Conservation (phyloP, 2,329 filamentous ascomycete genomes). For the Parastagonospora avenae region DNA sequence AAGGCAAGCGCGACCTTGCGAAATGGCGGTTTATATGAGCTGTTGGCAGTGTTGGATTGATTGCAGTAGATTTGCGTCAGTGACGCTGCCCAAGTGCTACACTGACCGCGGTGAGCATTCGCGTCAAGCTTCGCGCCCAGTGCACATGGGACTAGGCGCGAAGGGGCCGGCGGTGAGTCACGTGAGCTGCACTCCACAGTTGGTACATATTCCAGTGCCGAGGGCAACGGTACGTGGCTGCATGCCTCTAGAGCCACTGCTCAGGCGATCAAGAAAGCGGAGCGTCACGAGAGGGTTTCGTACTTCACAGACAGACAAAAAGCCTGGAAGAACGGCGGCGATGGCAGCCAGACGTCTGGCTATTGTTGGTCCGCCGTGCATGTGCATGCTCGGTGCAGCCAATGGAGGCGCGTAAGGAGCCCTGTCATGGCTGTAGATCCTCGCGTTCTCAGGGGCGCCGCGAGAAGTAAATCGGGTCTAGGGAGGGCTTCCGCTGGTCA, state of each 20-base stretch:
- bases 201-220: no score
- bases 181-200: background rate
- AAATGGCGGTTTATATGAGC: background rate
- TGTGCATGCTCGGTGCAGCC: constrained; percentile 14
- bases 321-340: background rate
- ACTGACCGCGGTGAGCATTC: constrained; percentile 6
- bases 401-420: constrained; percentile 7
- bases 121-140: constrained; percentile 2
- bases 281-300: background rate
- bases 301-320: background rate
- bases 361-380: background rate
- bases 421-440: constrained; percentile 15
- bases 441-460: constrained; percentile 18
- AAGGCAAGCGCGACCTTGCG: constrained; percentile 1
- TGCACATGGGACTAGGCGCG: constrained; percentile 10
- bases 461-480: constrained; percentile 6
- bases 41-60: background rate
- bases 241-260: background rate
- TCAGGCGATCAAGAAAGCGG: background rate
- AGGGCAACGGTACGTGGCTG: no score
- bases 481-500: background rate
- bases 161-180: constrained; percentile 22
- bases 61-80: background rate
- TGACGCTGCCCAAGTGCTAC: background rate
- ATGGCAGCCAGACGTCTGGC: background rate